A percentile compares a stretch with the other conserved stretches of the same genome.
Evolutionary conservation across 2,329 filamentous ascomycete genomes (phyloP).

Genomic region (Pseudopithomyces maydicus): DNA sequence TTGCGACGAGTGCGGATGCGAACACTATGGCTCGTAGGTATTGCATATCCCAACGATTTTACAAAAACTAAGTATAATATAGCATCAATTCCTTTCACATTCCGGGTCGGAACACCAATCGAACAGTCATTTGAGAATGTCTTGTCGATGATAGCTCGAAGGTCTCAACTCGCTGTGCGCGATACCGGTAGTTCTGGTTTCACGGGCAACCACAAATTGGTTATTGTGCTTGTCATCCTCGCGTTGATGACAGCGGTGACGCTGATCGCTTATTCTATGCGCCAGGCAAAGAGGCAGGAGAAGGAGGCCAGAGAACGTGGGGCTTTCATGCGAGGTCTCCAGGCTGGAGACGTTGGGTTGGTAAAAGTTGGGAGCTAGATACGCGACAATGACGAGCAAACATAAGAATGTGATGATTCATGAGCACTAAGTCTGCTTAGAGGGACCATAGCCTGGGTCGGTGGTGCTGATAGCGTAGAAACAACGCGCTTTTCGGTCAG

Average conservation of each 20-base stretch:
- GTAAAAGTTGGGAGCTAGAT: not conserved
- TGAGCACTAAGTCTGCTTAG: no score
- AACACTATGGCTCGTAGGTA: slow-evolving; percentile 2
- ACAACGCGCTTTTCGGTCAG: no score
- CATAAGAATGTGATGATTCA: not conserved
- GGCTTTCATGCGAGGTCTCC: not conserved
- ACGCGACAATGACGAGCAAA: not conserved
- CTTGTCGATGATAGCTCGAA: not conserved
- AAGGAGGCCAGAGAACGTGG: not conserved
- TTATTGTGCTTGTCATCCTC: not conserved
- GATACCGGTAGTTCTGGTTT: not conserved
- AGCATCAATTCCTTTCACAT: not conserved
- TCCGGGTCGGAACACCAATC: slow-evolving; percentile 2
- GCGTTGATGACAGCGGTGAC: not conserved
- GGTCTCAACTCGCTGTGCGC: not conserved
- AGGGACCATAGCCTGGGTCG: no score
- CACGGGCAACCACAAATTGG: slow-evolving; percentile 1
- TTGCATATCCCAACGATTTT: not conserved
- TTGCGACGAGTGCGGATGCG: not conserved
- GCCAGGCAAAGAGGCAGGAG: not conserved
- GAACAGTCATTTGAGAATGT: not conserved
- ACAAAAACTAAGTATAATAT: not conserved
- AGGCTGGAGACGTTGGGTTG: not conserved
- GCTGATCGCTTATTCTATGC: not conserved
- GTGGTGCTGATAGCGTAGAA: no score